phyloP scores from a whole-genome alignment of 371 early-diverging fungal genomes.

The Lichtheimia ramosa region DNA sequence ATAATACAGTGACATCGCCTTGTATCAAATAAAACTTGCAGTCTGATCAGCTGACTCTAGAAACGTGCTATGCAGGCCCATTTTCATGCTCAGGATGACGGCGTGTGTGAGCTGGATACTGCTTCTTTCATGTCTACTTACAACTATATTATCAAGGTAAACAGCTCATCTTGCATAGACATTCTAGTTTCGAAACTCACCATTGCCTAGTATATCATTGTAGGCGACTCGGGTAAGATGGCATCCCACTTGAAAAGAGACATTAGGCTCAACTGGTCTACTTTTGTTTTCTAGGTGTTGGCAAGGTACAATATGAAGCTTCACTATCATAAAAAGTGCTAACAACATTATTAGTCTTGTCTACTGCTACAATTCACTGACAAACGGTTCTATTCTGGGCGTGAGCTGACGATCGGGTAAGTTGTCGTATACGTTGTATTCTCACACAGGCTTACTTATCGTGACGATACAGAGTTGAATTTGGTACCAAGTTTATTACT shows the following conservation, averaged over 20 bases:
- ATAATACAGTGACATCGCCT: background rate
- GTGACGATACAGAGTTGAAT: slow-evolving; percentile 65
- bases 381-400: slow-evolving; percentile 79
- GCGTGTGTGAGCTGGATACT: background rate
- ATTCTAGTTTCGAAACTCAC: background rate
- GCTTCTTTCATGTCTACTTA: slow-evolving; percentile 34
- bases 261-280: background rate
- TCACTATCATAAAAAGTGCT: background rate
- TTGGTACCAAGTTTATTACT: slow-evolving; percentile 78
- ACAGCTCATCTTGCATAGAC: background rate
- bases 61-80: background rate
- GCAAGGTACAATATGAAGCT: slow-evolving; percentile 14
- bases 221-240: slow-evolving; percentile 46
- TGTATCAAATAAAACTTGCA: background rate
- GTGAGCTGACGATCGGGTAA: slow-evolving; percentile 86
- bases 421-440: no score
- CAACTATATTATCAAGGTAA: slow-evolving; percentile 48
- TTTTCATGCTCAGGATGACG: background rate
- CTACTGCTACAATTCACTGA: slow-evolving; percentile 83
- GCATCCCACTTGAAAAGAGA: background rate
- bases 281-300: slow-evolving; percentile 19
- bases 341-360: slow-evolving; percentile 60
- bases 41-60: background rate
- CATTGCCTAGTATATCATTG: slow-evolving; percentile 39
- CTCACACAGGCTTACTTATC: no score